phyloP scores from a whole-genome alignment of 2,329 filamentous ascomycete species.

The Hymenoscyphus occultus region DNA sequence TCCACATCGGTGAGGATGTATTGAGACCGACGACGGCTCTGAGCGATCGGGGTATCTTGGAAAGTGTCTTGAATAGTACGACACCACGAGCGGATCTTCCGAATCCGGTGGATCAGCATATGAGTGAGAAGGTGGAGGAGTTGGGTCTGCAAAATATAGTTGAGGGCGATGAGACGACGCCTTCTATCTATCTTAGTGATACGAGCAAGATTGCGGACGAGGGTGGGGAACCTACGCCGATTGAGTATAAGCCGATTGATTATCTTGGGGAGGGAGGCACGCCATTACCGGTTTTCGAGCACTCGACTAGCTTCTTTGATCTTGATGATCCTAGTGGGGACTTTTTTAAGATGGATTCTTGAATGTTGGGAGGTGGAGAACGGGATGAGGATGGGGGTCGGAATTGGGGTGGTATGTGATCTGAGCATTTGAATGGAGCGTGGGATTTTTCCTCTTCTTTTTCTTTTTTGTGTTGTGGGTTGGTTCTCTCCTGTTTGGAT shows the following conservation, averaged over 20 bases:
- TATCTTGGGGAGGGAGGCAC: background rate
- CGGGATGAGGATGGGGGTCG: background rate
- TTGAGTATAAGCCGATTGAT: background rate
- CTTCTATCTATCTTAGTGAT: background rate
- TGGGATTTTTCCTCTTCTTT: background rate
- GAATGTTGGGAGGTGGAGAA: background rate
- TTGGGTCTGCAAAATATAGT: slow-evolving; percentile 14
- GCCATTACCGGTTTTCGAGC: background rate
- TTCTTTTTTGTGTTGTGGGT: background rate
- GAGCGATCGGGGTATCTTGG: slow-evolving; percentile 33
- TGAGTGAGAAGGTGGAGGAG: slow-evolving; percentile 18
- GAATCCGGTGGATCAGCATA: slow-evolving; percentile 32
- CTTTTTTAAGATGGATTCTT: slow-evolving; percentile 11
- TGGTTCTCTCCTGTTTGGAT: slow-evolving; percentile 4
- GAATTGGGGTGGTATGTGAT: background rate
- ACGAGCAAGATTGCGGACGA: background rate
- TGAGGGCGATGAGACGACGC: background rate
- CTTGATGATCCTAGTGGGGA: slow-evolving; percentile 5
- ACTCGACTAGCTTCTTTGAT: slow-evolving; percentile 4
- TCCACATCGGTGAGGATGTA: slow-evolving; percentile 24
- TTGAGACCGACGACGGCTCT: slow-evolving; percentile 35
- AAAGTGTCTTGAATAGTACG: slow-evolving; percentile 36
- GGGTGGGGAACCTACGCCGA: too few relatives aligned
- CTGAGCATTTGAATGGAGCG: background rate
- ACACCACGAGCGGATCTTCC: slow-evolving; percentile 33